phyloP scores from a whole-genome alignment of 2,329 filamentous ascomycete species.

The Diplodia scrobiculata region DNA sequence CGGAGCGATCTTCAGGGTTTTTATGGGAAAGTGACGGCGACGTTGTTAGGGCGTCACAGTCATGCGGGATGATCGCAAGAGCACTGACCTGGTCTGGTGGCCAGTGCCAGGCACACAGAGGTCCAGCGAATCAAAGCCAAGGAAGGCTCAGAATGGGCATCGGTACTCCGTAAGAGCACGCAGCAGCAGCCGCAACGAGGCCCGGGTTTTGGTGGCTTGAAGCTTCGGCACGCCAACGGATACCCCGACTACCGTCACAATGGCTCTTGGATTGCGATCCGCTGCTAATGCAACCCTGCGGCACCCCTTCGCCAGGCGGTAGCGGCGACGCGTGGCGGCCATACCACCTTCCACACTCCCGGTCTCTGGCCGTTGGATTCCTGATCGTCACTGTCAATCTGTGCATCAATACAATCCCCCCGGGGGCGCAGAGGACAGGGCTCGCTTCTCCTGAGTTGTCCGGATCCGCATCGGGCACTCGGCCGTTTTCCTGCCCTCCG shows the following conservation, averaged over 20 bases:
- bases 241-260: background rate
- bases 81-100: background rate
- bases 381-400: constrained; percentile 14
- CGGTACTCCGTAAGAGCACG: background rate
- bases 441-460: constrained; percentile 8
- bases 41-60: background rate
- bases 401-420: background rate
- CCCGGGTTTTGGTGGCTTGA: constrained; percentile 12
- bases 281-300: constrained; percentile 19
- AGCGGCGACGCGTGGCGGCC: constrained; percentile 14
- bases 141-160: background rate
- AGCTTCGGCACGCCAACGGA: background rate
- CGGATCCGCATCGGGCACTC: background rate
- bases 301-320: constrained; percentile 10
- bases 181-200: background rate
- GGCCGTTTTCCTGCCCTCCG: background rate
- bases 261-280: constrained; percentile 24
- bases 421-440: background rate
- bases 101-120: constrained; percentile 7
- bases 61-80: constrained; percentile 6
- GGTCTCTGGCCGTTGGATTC: constrained; percentile 21
- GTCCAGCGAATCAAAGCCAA: background rate
- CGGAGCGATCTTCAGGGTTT: background rate
- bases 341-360: constrained; percentile 6
- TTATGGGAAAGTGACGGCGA: background rate